Base-by-base conservation (phyloP, 1,284 basidiomycete species). In the Trametes polyzona region DNA sequence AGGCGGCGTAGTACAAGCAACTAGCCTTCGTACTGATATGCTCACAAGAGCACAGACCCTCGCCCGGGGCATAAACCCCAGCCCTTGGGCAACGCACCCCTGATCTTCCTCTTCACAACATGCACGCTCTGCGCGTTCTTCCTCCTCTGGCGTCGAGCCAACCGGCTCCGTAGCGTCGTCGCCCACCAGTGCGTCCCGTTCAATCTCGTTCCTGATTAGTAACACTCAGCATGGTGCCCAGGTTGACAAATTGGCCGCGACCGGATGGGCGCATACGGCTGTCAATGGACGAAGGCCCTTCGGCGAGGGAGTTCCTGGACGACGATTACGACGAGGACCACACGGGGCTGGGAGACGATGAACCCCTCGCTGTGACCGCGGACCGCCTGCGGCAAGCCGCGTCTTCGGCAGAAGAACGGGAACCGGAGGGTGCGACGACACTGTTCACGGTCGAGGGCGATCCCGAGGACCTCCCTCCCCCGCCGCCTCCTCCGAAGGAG, bases 251-350 rank as follows among this genome's bases (percentile, higher is more conserved):
- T 8, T 82, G 86, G 72, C 77, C 78, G 1, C 69, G 73, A 12
- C 62, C 71, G 26, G 83, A 86, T 58, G 88, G 88, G 5, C 76
- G 71, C 2, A 87, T 91, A 59, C 81, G 88, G 10, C 76, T 91
- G 24, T 89, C 87, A 36, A 77, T 83, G 64, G 89, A 91, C 61
- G 86, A 90, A 51, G 87, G 88, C 0, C 89, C 88, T 9, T 77
- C 88, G 19, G 80, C 85, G 7, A 74, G 77, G 12, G 83, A 84
- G 53, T 90, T 90, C 62, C 66, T 91, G 46, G 81, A 77, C 27
- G 84, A 87, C 58, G 83, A 84, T 35, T 78, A 82, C 41, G 84
- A 87, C 50, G 86, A 87, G 9, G 72, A 70, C 36, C 67, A 69
- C 36, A 69, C 66, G 30, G 61, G 64, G n/a, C 49, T 69, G 7